Evolutionary conservation across 306 rosid species (phyloP), one percentile per base, ranked within the genome.

Genomic region (Cicer cuneatum): DNA sequence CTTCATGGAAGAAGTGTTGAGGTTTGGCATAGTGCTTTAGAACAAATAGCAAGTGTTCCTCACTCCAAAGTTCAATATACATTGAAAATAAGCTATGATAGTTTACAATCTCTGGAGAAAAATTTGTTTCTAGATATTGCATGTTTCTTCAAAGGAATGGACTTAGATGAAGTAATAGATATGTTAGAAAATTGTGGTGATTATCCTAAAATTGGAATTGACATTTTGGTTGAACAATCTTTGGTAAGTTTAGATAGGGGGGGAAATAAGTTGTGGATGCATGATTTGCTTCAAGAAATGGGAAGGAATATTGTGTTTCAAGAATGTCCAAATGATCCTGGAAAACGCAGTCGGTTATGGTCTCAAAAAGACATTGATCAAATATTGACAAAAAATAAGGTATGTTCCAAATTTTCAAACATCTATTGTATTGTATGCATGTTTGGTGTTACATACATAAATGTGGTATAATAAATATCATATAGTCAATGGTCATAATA

Each of bases 141-240:
- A 0, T 77, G 87, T 71, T 88, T 85, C 81, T 88, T 85, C 47
- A 77, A 69, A 15, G 88, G 85, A 49, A 83, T 62, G 75, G 41
- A 37, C 10, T 19, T 15, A 29, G 81, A 57, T 33, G 15, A 60
- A 69, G 83, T 72, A 1, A 69, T 38, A 18, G 56, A 77, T 33
- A 65, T 82, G 10, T 33, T 83, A 8, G 67, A 81, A 48, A 65
- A 1, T 21, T 54, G 80, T 67, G 86, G 81, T 3, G 64, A 70
- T 59, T 38, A 16, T 58, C 71, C 86, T 29, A 9, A 1, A 13
- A 80, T 67, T 66, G 86, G 83, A 38, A 52, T 83, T 42, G 81
- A 79, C 1, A 42, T 65, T 60, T 79, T 85, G 49, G 39, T 60
- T 46, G 83, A 85, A 66, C 83, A 80, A 66, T 88, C 86, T 43